Base-by-base conservation (phyloP, 129 eudicot genomes). In the Tagetes erecta region DNA sequence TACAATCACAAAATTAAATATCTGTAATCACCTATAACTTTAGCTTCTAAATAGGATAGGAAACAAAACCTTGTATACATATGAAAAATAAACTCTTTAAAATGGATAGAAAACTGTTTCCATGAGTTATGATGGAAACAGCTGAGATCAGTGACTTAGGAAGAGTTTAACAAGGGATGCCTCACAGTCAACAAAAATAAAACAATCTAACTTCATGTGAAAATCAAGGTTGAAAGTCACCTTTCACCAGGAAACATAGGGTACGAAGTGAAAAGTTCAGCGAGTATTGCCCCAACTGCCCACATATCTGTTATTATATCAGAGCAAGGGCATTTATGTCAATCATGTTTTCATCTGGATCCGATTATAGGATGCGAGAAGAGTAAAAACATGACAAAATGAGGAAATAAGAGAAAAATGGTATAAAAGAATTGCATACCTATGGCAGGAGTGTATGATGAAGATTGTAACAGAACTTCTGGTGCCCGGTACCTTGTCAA, bases 181-280 rank as follows among this genome's bases (percentile, higher is more conserved):
- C 49, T 44, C 49, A 44, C 8, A 44, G 49, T 6, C 49, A 44
- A 20, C 27, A 20, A 20, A 2, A 44, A 10, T 6, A 44, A 44
- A 67, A 64, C 13, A 8, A 20, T 20, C 27, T 20, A 20, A 20
- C 27, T 20, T 20, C 27, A 20, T 20, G 27, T 20, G 27, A 20
- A 20, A 20, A 20, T 42, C 5, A 67, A 53, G 60, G 49, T 8
- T 46, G 59, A 37, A 33, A 62, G 59, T 70, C 68, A 92, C 96
- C 98, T 93, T 86, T 87, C 95, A 57, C 98, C 98, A 8, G 98
- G 96, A 79, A 93, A 93, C 36, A 93, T 60, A 1, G 98, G 98
- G 84, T 86, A 80, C 70, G 71, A 76, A 74, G 97, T 93, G 88
- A 87, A 88, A 70, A 93, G 97, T 62, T 93, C 98, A 71, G 98